Evolutionary conservation across 1,284 basidiomycete species (phyloP), one percentile per base, ranked within the genome.

Genomic region (Ganoderma sp.): DNA sequence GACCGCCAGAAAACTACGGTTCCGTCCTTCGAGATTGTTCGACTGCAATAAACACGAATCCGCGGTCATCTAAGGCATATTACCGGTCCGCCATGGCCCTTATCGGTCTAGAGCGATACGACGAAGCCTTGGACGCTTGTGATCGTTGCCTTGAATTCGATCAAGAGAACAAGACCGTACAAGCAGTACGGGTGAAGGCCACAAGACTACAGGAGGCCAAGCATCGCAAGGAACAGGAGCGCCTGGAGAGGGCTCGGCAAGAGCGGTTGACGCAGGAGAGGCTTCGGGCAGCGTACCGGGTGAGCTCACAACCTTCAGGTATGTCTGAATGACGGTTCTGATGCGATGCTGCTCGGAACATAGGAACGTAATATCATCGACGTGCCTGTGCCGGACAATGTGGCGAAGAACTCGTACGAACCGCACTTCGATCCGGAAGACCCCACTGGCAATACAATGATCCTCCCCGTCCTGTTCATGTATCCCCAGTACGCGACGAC

Each of bases 401-500:
- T 84, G 19, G 80, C 83, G 22, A 80, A 83, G 39, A 88, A 84
- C 71, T 85, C 87, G 1, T 87, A 87, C 76, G 77, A 81, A 67
- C 88, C 90, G 45, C 82, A 87, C 69, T 87, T 95, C 80, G 91
- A 88, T 76, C 75, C 86, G 61, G 81, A 88, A 75, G 83, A 92
- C 81, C 77, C 88, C 41, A 84, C 83, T 22, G 77, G 80, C 61
- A 78, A 78, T 56, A 87, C 92, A 0, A 81, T 99, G 63, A 82
- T 97, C 68, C 83, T 98, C 76, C 96, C 97, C 5, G 90, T 94
- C 25, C 94, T 98, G 81, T 91, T 99, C 79, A 85, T 98, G 69
- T 98, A 99, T 79, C 98, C 98, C 1, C 91, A 95, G 79, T 85
- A 97, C 75, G 87, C 90, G 39, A 94, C 90, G 32, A 94, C 95